These are phyloP conservation scores for Hanseniaspora guilliermondii DNA, from an alignment of 805 yeast genomes.

Conservation along the genomic window DNA sequence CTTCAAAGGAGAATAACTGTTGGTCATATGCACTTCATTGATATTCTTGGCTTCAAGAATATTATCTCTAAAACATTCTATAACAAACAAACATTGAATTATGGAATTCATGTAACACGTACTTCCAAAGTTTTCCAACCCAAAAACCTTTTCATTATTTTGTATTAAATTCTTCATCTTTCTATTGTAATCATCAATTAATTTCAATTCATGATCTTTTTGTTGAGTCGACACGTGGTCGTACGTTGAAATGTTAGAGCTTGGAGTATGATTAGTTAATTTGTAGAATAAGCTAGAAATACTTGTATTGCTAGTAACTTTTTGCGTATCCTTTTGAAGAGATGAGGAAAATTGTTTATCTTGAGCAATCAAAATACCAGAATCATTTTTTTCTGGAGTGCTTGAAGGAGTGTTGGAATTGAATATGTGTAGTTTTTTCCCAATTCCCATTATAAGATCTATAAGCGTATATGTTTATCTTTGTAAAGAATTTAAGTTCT, in stretches of 20 bases:
- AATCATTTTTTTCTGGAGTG: neutral
- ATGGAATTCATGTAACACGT: slow-evolving; percentile 93
- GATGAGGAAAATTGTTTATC: neutral
- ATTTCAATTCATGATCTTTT: neutral
- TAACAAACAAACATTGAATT: slow-evolving; percentile 72
- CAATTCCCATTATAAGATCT: neutral
- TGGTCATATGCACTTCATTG: slow-evolving; percentile 24
- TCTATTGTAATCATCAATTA: slow-evolving; percentile 1
- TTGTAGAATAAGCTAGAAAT: neutral
- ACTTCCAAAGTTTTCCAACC: slow-evolving; percentile 77
- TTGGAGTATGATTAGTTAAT: neutral
- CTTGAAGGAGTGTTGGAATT: neutral
- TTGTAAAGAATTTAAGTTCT: neutral
- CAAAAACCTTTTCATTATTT: slow-evolving; percentile 43
- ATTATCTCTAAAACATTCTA: slow-evolving; percentile 52
- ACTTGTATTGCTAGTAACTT: neutral
- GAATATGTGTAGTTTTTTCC: neutral
- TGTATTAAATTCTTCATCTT: neutral
- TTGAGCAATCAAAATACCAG: neutral
- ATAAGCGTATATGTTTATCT: neutral
- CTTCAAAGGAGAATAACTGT: slow-evolving; percentile 31
- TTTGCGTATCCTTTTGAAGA: neutral
- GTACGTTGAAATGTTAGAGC: neutral
- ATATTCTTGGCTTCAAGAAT: slow-evolving; percentile 39
- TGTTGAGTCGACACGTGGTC: slow-evolving; percentile 1